Base-by-base conservation (phyloP, 1,284 basidiomycete species). In the Puccinia coronata region DNA sequence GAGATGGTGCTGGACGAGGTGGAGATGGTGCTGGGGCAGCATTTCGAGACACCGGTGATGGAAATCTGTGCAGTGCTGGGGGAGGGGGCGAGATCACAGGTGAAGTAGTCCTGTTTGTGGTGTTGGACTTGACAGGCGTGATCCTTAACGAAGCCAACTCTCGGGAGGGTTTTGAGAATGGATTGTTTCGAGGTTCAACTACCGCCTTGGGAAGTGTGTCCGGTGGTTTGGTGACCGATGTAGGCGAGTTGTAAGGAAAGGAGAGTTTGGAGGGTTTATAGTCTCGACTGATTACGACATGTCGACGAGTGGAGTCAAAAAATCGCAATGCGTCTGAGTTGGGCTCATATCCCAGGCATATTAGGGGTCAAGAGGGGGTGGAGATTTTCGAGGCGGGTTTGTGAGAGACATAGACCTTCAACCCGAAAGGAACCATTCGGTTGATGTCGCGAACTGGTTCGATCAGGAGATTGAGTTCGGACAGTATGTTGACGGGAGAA, bases 401-500 rank as follows among this genome's bases (percentile, higher is more conserved):
- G 11, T 49, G 47, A 72, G 25, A n/a, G 4, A 75, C 73, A 59
- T 39, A 25, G 5, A 75, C 75, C 31, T 65, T 77, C 4, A 77
- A n/a, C 1, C 75, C 75, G 51, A 67, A 67, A 39, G 74, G 74
- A 47, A 76, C n/a, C 2, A 67, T 9, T 18, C 47, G 2, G 20
- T 43, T 75, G 14, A 75, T 6, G 14, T 75, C 41, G 11, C 57
- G 57, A 2, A 63, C 20, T 59, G 73, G 73, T 63, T 75, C 73
- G 47, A 75, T 75, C 11, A 9, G 8, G 25, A n/a, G 16, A n/a
- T 61, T 63, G 6, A 23, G 9, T 28, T 59, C 53, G 20, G 31
- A 9, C 1, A 63, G 73, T 11, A 41, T n/a, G 47, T 25, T 34
- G 23, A 75, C 41, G 3, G 73, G 55, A 18, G 55, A 63, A 23